These are phyloP conservation scores for Cardamine chenopodiifolia DNA, from an alignment of 345 rosid species.

Conservation along the genomic window DNA sequence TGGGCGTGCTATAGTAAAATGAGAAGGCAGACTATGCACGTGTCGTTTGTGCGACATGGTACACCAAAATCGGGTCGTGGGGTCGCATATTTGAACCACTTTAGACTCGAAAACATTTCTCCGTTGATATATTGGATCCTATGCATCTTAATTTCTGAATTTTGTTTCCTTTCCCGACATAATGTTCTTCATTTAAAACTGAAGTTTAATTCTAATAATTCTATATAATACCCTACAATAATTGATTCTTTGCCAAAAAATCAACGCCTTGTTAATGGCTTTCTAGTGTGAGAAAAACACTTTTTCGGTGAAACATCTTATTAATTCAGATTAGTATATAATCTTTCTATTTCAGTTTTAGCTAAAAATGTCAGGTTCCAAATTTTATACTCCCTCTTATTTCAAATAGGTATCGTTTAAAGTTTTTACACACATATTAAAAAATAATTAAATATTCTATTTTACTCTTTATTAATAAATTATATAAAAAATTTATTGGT, in stretches of 20 bases:
- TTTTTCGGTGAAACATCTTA: no score
- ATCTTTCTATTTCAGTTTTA: no score
- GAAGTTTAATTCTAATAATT: not conserved
- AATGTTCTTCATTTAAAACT: not conserved
- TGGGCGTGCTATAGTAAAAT: conserved; percentile 21
- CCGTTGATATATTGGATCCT: conserved; percentile 37
- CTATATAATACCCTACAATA: not conserved
- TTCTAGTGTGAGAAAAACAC: no score
- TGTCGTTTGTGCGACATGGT: conserved; percentile 35
- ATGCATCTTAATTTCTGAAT: conserved; percentile 23
- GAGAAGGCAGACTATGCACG: conserved; percentile 15
- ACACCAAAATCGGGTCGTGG: conserved; percentile 36
- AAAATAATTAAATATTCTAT: no score
- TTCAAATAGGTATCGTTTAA: no score
- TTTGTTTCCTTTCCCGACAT: conserved; percentile 20
- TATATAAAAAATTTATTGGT: no score
- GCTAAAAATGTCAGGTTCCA: no score
- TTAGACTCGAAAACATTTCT: not conserved
- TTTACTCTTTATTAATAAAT: no score
- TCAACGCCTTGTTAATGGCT: not conserved
- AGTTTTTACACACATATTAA: no score
- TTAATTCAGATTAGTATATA: no score
- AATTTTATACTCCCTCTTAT: no score
- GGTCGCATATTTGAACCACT: conserved; percentile 35
- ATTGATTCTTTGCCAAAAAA: conserved; percentile 6